Evolutionary conservation across 2,329 filamentous ascomycete genomes (phyloP), one percentile per base, ranked within the genome.

Genomic region (Apiospora phragmitis): DNA sequence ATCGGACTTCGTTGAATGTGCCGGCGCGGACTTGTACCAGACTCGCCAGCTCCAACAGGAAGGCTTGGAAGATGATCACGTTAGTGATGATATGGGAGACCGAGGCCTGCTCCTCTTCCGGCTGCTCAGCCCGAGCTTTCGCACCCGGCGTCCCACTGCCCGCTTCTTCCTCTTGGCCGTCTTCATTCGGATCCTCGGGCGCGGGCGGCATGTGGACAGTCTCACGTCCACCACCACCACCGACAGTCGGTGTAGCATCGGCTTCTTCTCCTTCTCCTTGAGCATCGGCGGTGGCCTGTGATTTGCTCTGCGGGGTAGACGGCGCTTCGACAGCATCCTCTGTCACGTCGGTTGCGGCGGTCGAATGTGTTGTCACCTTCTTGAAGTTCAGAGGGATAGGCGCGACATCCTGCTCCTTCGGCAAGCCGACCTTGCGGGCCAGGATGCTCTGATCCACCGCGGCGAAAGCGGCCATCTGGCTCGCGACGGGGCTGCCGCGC

Each of bases 1-100:
- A 94, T 49, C 87, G 88, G 35, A 94, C 90, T 79, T 95, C 93
- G 69, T 92, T 91, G 80, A 95, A 95, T 66, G 95, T 80, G 16
- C 90, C 91, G 32, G 91, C 92, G 69, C 93, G 86, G 45, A 93
- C 91, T 79, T 95, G 93, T 71, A 94, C 85, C 75, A 95, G 81
- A 35, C 92, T 92, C 1, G 92, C 90, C 70, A 95, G 80, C 80
- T 96, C 93, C 67, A 95, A 85, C 67, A 95, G 81, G 78, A 96
- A 96, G 45, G 93, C 92, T 79, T 96, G 93, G 70, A 94, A 84
- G 68, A 95, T 88, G 71, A 95, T 89, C 51, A 92, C 89, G 79
- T 95, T 96, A 7, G 93, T 95, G 72, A 96, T 83, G 14, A 95
- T 84, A 78, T 95, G 93, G 51, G 92, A 94, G 5, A 96, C 88